These are phyloP conservation scores for Labyrinthula sp. DNA, from an alignment of 352 stramenopile genomes.

Conservation along the genomic window DNA sequence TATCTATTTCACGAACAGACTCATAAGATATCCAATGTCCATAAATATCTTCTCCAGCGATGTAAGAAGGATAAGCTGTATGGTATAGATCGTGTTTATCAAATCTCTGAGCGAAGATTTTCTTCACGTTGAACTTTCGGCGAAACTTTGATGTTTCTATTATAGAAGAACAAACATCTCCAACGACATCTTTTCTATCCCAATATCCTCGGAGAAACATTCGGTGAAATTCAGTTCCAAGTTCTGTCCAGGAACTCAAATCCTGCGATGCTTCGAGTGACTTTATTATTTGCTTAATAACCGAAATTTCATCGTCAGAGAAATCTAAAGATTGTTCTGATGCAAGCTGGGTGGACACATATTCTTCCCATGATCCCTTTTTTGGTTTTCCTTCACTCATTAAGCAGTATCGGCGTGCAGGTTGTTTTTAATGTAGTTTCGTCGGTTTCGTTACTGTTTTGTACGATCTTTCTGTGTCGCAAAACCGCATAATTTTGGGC, in stretches of 20 bases:
- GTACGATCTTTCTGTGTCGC: too few relatives aligned
- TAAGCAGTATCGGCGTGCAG: too few relatives aligned
- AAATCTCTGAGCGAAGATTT: constrained; percentile 2
- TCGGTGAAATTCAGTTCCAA: constrained; percentile 1
- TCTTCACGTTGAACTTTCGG: constrained; percentile 1
- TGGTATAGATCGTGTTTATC: constrained; percentile 23
- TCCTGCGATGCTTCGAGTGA: background rate
- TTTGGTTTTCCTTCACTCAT: too few relatives aligned
- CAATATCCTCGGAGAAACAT: constrained; percentile 16
- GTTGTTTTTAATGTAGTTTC: too few relatives aligned
- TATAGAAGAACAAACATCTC: constrained; percentile 2
- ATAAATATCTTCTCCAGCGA: constrained; percentile 22
- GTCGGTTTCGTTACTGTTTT: too few relatives aligned
- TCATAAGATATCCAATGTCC: constrained; percentile 25
- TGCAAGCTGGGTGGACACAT: constrained; percentile 12
- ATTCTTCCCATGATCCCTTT: constrained; percentile 29
- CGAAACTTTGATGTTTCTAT: constrained; percentile 22
- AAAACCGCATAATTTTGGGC: too few relatives aligned
- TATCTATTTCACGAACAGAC: constrained; percentile 13
- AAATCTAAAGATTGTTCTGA: constrained; percentile 19
- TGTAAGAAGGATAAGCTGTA: constrained; percentile 7
- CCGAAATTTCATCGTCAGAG: constrained; percentile 2
- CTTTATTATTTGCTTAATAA: constrained; percentile 6
- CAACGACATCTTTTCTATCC: constrained; percentile 5
- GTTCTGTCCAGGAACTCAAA: background rate